Conservation (phyloP, 1,139 yeast species). For the Hyphopichia fennica region DNA sequence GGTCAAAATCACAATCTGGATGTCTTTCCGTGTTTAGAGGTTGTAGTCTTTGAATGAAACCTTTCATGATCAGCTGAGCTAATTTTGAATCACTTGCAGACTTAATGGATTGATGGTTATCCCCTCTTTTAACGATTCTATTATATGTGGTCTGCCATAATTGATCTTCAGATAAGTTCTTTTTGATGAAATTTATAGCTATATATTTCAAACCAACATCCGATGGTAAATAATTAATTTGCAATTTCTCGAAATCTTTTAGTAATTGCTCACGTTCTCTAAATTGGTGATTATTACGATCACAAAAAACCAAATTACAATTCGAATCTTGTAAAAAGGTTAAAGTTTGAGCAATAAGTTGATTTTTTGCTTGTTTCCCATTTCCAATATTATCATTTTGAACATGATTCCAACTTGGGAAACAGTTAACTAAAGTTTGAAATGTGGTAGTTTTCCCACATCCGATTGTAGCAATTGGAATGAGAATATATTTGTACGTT, state of each 20-base stretch:
- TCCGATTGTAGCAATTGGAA: constrained; percentile 89
- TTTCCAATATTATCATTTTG: constrained; percentile 73
- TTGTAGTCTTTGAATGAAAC: constrained; percentile 72
- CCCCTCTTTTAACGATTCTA: constrained; percentile 73
- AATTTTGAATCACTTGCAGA: constrained; percentile 41
- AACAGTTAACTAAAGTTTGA: constrained; percentile 54
- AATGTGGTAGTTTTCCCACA: constrained; percentile 93
- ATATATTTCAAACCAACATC: constrained; percentile 46
- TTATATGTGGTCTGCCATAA: constrained; percentile 54
- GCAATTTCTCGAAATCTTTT: constrained; percentile 45
- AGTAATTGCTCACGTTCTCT: constrained; percentile 72
- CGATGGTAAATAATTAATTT: constrained; percentile 36
- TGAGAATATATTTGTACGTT: constrained; percentile 53
- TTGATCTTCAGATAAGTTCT: constrained; percentile 19
- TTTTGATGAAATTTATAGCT: constrained; percentile 67
- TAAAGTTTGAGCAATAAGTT: constrained; percentile 53
- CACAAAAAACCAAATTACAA: constrained; percentile 60
- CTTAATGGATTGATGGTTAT: constrained; percentile 86
- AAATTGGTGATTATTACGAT: constrained; percentile 76
- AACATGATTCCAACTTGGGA: constrained; percentile 69
- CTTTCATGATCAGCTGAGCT: constrained; percentile 63
- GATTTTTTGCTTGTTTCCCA: constrained; percentile 46
- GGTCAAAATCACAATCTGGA: constrained; percentile 73
- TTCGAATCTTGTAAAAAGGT: constrained; percentile 27
- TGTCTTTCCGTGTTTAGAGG: constrained; percentile 41